Conservation (phyloP, 1,284 basidiomycete genomes). For the Pseudozyma sp. region DNA sequence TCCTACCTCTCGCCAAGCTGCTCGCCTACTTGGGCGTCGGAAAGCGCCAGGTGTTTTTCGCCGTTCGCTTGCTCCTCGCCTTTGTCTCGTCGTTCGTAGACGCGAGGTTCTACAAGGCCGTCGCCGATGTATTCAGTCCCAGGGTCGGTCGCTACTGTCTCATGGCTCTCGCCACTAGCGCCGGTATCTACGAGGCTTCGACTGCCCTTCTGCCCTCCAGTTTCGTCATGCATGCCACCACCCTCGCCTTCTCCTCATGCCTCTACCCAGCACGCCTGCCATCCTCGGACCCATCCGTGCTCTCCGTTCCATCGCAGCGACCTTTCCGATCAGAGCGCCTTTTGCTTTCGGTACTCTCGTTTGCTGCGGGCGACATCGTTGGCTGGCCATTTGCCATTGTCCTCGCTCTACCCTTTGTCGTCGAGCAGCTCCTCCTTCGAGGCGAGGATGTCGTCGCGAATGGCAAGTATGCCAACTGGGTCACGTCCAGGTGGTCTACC, state of each 20-base stretch:
- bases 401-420: conserved; percentile 85
- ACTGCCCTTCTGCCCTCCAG: conserved; percentile 80
- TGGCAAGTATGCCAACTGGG: conserved; percentile 17
- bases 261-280: conserved; percentile 75
- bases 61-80: conserved; percentile 83
- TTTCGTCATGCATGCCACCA: conserved; percentile 91
- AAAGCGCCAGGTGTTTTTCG: conserved; percentile 87
- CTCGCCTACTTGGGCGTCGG: conserved; percentile 29
- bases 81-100: conserved; percentile 82
- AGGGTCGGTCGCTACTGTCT: conserved; percentile 90
- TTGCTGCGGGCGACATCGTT: conserved; percentile 85
- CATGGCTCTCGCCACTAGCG: conserved; percentile 83
- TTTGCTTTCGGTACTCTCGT: conserved; percentile 75
- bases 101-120: conserved; percentile 83
- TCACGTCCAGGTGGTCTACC: conserved; percentile 73
- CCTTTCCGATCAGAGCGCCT: conserved; percentile 56
- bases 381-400: conserved; percentile 96
- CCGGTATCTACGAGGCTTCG: conserved; percentile 93
- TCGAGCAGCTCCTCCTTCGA: conserved; percentile 87
- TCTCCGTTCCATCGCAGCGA: conserved; percentile 36
- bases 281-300: conserved; percentile 27
- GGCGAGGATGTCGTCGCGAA: conserved; percentile 71
- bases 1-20: conserved; percentile 27
- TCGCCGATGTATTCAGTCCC: conserved; percentile 85
- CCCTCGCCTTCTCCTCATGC: conserved; percentile 82